These are phyloP conservation scores for Kodamaea jinghongensis DNA, from an alignment of 805 yeast genomes.

Conservation along the genomic window DNA sequence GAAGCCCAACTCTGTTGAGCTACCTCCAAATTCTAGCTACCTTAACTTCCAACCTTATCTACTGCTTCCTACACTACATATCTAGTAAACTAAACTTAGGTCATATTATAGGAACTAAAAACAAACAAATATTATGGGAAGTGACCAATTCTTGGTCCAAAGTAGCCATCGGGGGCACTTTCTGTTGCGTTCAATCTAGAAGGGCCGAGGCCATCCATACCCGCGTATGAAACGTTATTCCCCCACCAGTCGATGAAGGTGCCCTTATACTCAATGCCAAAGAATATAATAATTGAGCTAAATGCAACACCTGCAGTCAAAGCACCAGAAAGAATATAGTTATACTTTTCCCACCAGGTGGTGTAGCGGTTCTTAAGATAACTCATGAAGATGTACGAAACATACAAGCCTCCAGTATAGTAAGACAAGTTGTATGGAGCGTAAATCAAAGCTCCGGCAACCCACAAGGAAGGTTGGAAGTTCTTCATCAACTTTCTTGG, in stretches of 20 bases:
- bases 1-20: too few species aligned
- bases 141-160: constrained; percentile 32
- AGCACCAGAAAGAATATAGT: constrained; percentile 30
- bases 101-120: too few species aligned
- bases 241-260: constrained; percentile 33
- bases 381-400: constrained; percentile 26
- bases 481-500: constrained; percentile 20
- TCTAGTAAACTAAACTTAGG: too few species aligned
- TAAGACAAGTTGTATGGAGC: constrained; percentile 36
- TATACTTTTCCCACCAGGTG: constrained; percentile 37
- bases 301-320: constrained; percentile 36
- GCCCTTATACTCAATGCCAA: constrained; percentile 34
- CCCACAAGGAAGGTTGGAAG: constrained; percentile 34
- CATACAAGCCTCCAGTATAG: constrained; percentile 28
- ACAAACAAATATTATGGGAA: constrained; percentile 22
- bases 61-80: too few species aligned
- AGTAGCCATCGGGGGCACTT: constrained; percentile 32
- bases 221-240: constrained; percentile 25
- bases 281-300: constrained; percentile 32
- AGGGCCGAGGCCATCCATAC: constrained; percentile 31
- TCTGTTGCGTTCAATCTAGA: constrained; percentile 15
- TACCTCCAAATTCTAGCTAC: too few species aligned
- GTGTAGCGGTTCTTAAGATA: constrained; percentile 25
- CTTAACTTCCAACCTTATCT: too few species aligned
- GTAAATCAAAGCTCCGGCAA: constrained; percentile 29